Base-by-base conservation (phyloP, 1,284 basidiomycete species). In the Leccinum subspadiceum region DNA sequence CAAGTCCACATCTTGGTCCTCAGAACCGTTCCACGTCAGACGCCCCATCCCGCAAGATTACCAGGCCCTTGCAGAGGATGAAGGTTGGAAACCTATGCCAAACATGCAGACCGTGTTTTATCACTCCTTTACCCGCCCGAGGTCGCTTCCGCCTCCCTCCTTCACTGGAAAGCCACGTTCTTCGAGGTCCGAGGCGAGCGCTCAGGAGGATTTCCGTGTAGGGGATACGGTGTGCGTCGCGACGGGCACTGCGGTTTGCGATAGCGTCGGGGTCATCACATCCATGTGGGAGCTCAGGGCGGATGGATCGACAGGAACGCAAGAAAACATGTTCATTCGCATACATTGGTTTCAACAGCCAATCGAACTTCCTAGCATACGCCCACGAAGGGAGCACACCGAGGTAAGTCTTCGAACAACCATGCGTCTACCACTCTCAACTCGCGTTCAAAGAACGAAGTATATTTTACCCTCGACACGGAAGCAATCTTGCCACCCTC, bases 321-420 rank as follows among this genome's bases (percentile, higher is more conserved):
- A 57, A 22, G 46, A 56, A 33, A 78, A 73, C 56, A 82, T 84
- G 75, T 76, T 80, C 56, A 72, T 89, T 33, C 79, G 82, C 41
- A 72, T 90, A 33, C 89, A 90, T 64, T 90, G 89, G 89, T 91
- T 90, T 66, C 72, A 86, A 60, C 76, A 84, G 17, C 87, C 87
- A 0, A 72, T 73, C 0, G 84, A 90, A 67, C 76, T 90, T 56
- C 80, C 86, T 3, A 71, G 74, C 29, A 73, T 84, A 57, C 78
- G 89, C 31, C 83, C 81, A 1, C 81, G 81, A 63, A 79, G 85
- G 51, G 79, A 82, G 9, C 79, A 85, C 68, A 68, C 76, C 37
- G 78, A 85, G 73, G 89, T 89, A 57, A 48, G 78, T 73, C 41
- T 4, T 52, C 17, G 10, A 46, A 22, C 31, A 37, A 8, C n/a